Evolutionary conservation across 2,329 filamentous ascomycete genomes (phyloP).

Genomic region (Alternaria triticina): DNA sequence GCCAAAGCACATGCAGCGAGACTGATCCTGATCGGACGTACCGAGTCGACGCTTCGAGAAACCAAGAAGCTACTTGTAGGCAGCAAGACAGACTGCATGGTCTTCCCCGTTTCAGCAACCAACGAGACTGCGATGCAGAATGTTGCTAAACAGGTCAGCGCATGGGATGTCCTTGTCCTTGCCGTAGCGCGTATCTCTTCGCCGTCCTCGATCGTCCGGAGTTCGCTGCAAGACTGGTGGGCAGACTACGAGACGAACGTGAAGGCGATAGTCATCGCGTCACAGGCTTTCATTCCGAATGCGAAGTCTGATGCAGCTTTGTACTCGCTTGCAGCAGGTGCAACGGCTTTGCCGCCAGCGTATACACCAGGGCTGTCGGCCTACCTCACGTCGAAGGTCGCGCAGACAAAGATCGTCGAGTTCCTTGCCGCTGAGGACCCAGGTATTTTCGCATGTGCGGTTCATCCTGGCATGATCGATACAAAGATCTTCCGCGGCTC

Average conservation of each 20-base stretch:
- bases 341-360: background rate
- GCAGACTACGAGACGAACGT: constrained; percentile 26
- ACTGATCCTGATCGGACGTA: constrained; percentile 54
- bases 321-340: background rate
- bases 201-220: constrained; percentile 8
- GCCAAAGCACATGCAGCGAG: constrained; percentile 53
- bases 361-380: background rate
- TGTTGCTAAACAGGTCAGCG: constrained; percentile 16
- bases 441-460: background rate
- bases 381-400: background rate
- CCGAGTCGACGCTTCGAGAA: constrained; percentile 39
- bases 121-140: constrained; percentile 13
- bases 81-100: constrained; percentile 13
- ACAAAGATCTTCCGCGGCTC: background rate
- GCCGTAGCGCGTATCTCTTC: constrained; percentile 21
- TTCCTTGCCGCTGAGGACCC: background rate
- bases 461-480: background rate
- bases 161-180: constrained; percentile 30
- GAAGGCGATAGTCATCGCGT: constrained; percentile 21
- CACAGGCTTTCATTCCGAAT: constrained; percentile 2
- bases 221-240: constrained; percentile 24
- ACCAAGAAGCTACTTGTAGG: constrained; percentile 39
- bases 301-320: background rate
- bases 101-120: constrained; percentile 25
- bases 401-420: background rate